Conservation (phyloP, 2,329 filamentous ascomycete species). For the Didymella sp. region DNA sequence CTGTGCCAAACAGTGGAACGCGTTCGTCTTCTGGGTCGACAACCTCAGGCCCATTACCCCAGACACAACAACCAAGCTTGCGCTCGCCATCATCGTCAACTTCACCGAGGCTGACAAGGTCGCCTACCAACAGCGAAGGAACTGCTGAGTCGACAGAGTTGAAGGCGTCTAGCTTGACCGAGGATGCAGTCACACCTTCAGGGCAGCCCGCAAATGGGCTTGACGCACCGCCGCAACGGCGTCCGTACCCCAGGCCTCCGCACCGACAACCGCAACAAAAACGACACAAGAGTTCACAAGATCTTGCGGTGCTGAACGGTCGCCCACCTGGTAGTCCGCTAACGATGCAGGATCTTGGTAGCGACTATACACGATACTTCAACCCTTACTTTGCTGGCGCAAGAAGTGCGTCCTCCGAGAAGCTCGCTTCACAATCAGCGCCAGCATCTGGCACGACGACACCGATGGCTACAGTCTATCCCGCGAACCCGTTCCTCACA, state of each 20-base stretch:
- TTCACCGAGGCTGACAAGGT: conserved; percentile 4
- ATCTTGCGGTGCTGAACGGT: conserved; percentile 20
- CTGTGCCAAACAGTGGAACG: conserved; percentile 1
- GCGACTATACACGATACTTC: conserved; percentile 49
- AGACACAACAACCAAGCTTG: neutral
- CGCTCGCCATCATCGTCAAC: conserved; percentile 6
- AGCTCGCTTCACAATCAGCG: conserved; percentile 6
- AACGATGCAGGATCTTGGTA: conserved; percentile 41
- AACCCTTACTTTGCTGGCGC: conserved; percentile 41
- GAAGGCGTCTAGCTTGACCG: conserved; percentile 3
- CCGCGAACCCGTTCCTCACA: conserved; percentile 38
- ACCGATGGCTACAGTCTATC: conserved; percentile 20
- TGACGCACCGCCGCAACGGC: neutral
- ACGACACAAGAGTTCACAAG: conserved; percentile 28
- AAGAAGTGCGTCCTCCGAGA: conserved; percentile 32
- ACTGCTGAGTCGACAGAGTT: conserved; percentile 7
- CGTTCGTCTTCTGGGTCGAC: conserved; percentile 2
- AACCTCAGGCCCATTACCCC: neutral
- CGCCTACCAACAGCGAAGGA: conserved; percentile 20
- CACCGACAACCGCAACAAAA: conserved; percentile 25
- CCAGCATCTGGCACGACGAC: conserved; percentile 24
- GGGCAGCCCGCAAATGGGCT: neutral
- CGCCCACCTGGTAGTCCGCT: conserved; percentile 29
- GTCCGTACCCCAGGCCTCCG: conserved; percentile 17
- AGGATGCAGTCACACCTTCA: conserved; percentile 2